phyloP scores from a whole-genome alignment of 805 yeast species.

The Candida awuae region DNA sequence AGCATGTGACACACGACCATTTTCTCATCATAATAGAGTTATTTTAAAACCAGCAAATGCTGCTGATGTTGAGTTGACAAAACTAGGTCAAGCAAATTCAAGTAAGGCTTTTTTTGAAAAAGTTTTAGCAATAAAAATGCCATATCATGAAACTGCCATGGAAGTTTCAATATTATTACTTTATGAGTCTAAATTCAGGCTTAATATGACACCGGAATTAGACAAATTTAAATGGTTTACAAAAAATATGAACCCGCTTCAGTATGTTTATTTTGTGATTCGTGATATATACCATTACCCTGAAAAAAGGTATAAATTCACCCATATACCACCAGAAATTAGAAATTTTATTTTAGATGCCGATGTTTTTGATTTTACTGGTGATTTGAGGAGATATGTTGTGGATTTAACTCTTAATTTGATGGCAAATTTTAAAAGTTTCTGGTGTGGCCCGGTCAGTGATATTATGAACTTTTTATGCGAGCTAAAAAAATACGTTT shows the following conservation, averaged over 20 bases:
- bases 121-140: constrained; percentile 4
- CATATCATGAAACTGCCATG: constrained; percentile 4
- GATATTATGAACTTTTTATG: constrained; percentile 10
- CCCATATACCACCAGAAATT: constrained; percentile 9
- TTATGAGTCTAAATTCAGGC: constrained; percentile 11
- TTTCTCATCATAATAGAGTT: constrained; percentile 11
- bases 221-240: constrained; percentile 12
- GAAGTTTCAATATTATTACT: constrained; percentile 9
- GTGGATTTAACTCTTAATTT: constrained; percentile 7
- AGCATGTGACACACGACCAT: constrained; percentile 8
- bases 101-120: constrained; percentile 8
- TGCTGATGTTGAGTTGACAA: constrained; percentile 4
- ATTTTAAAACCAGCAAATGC: constrained; percentile 8
- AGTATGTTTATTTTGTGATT: constrained; percentile 11
- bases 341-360: constrained; percentile 7
- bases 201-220: constrained; percentile 5
- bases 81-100: constrained; percentile 4
- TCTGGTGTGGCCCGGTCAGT: constrained; percentile 4
- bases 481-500: constrained; percentile 10
- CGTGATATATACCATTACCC: constrained; percentile 12
- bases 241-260: constrained; percentile 13
- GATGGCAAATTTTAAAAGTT: not conserved
- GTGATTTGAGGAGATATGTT: constrained; percentile 10
- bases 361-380: constrained; percentile 5
- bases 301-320: constrained; percentile 6